Evolutionary conservation across 2,329 filamentous ascomycete species (phyloP).

Genomic region (Xylaria sp.): DNA sequence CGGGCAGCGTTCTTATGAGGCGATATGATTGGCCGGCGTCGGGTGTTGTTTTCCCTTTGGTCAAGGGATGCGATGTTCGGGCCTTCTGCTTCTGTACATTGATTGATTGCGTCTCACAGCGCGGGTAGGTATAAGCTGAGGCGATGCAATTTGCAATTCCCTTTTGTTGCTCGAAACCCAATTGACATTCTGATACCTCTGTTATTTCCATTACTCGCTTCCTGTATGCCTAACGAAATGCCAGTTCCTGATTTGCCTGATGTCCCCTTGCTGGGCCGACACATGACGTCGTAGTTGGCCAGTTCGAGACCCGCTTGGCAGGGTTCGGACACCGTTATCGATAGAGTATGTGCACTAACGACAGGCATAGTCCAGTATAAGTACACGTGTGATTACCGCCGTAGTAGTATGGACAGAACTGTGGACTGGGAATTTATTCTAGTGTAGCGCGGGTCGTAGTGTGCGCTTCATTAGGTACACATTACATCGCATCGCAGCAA

Average conservation of each 20-base stretch:
- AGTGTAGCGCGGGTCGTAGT: too few species aligned
- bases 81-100: neutral
- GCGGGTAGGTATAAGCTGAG: neutral
- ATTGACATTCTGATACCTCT: too few species aligned
- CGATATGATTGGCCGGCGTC: neutral
- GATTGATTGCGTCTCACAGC: neutral
- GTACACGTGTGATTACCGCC: too few species aligned
- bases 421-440: too few species aligned
- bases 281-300: constrained; percentile 1
- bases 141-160: too few species aligned
- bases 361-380: too few species aligned
- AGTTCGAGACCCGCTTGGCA: constrained; percentile 6
- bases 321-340: neutral
- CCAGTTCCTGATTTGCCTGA: neutral
- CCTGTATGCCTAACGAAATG: neutral
- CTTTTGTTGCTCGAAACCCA: too few species aligned
- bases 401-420: too few species aligned
- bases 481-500: too few species aligned
- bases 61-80: neutral
- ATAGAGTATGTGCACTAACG: too few species aligned
- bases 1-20: constrained; percentile 38
- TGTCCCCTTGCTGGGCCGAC: neutral
- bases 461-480: too few species aligned
- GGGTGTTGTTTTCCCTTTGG: neutral
- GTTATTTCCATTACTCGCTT: too few species aligned